phyloP scores from a whole-genome alignment of 2,329 filamentous ascomycete species.

The Aspergillus latus region DNA sequence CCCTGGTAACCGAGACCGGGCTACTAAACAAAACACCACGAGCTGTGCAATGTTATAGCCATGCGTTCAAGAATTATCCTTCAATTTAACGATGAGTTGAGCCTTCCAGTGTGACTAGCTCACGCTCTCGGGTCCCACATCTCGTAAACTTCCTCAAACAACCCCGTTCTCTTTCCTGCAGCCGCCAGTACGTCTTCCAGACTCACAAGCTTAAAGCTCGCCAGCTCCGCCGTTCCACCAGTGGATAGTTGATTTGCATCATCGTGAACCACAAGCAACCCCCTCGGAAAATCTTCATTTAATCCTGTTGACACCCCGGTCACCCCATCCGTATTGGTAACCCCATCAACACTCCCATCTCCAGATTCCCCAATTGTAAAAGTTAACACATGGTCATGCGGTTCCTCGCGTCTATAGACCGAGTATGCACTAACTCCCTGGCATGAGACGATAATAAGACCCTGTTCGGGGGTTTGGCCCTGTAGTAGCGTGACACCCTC shows the following conservation, averaged over 20 bases:
- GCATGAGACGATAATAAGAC: slow-evolving; percentile 2
- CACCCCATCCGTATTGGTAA: slow-evolving; percentile 12
- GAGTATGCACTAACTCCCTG: slow-evolving; percentile 12
- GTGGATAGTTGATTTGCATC: slow-evolving; percentile 10
- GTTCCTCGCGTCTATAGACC: slow-evolving; percentile 1
- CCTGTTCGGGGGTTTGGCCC: neutral
- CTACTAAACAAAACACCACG: too few relatives aligned
- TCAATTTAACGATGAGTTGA: too few relatives aligned
- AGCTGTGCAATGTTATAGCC: too few relatives aligned
- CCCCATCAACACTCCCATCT: slow-evolving; percentile 6
- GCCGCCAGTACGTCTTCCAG: slow-evolving; percentile 2
- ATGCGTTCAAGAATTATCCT: too few relatives aligned
- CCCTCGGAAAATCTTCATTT: slow-evolving; percentile 8
- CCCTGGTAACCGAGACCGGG: too few relatives aligned
- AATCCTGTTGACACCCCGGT: slow-evolving; percentile 1
- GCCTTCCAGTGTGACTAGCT: too few relatives aligned
- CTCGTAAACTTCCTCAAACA: slow-evolving; percentile 5
- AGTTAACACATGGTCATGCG: slow-evolving; percentile 12
- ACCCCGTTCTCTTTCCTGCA: neutral
- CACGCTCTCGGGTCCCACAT: slow-evolving; percentile 4
- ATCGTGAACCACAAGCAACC: slow-evolving; percentile 10
- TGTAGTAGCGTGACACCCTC: slow-evolving; percentile 1
- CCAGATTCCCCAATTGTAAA: slow-evolving; percentile 7
- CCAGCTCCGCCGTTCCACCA: slow-evolving; percentile 9
- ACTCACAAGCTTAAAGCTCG: slow-evolving; percentile 12